Base-by-base conservation (phyloP, 805 yeast species). In the Helenozyma rhizophorensis region DNA sequence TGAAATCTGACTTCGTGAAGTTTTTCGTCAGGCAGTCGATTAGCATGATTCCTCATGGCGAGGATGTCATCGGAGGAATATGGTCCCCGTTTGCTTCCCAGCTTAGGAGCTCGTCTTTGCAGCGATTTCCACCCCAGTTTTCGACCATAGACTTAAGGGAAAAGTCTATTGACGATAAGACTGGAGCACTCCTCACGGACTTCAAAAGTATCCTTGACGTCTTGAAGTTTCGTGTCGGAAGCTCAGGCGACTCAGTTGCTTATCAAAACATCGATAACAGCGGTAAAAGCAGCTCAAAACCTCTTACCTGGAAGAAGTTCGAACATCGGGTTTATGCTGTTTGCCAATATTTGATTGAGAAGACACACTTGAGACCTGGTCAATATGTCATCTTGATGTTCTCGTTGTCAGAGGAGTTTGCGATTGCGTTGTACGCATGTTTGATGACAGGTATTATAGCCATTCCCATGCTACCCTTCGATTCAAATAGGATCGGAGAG, bases 381-480 rank as follows among this genome's bases (percentile, higher is more conserved):
- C 84, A 83, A 33, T 65, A 70, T 42, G 90, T 87, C 3, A 69
- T 88, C 3, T 62, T 93, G 48, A 80, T 88, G 80, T 88, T 86
- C 53, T 82, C 95, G 0, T 73, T 90, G 28, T 78, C 88, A 1
- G 96, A 89, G 36, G 97, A 93, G 40, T 90, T 76, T 50, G 76
- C 82, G 4, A 76, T 86, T 18, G 86, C 95, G 2, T 67, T 88
- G 1, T 78, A 80, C 56, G 97, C 98, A 0, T 90, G 97, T 53
- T 74, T 90, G 54, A 60, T 81, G 35, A 74, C 88, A 33, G 96
- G 96, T 7, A 36, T 87, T 4, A 70, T 84, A 3, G 86, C 93
- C 1, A 70, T 90, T 11, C 93, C 95, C 0, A 56, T 87, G 53
- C 63, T 78, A 8, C 88, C 94, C 0, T 60, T 88, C 25, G 87